Evolutionary conservation across 2,329 filamentous ascomycete genomes (phyloP), one percentile per base, ranked within the genome.

Genomic region (Colletotrichum kahawae): DNA sequence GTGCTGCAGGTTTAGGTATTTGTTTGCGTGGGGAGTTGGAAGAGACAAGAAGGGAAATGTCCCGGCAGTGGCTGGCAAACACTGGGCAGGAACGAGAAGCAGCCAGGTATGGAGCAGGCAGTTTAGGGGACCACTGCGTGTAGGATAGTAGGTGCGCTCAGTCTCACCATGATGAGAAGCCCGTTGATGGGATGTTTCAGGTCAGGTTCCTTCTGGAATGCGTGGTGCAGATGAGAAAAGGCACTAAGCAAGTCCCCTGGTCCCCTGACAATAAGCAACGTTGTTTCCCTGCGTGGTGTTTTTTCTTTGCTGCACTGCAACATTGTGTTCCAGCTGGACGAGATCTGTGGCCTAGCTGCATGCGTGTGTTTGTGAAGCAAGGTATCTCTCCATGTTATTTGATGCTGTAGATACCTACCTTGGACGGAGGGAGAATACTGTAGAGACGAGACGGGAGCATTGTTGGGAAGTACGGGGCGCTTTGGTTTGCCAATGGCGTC

Each of bases 131-230:
- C 43, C 7, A n/a, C 9, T 36, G 13, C 34, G 4, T 27, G 24
- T 27, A 27, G 24, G 4, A 16, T 36, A 36, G 34, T 14, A 56
- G 24, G 27, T 24, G 56, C 63, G 72, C 72, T 67, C 72, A 63
- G 72, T 71, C 72, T 71, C 62, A 71, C 51, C 59, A 48, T 33
- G 34, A 21, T 29, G 62, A 43, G 18, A 33, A 34, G n/a, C 62
- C 68, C 31, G 36, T 63, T 24, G 62, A 59, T 54, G 62, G 68
- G 27, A 33, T 72, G 69, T 72, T 72, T 75, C 63, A 75, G 72
- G 63, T 75, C 43, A 36, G 43, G 63, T 64, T 67, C 72, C 72
- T 71, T 71, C 68, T 64, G 48, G 69, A 67, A 57, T 71, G 38
- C 68, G 27, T 67, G 21, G 60, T 31, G 34, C 33, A 18, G 48